These are phyloP conservation scores for Harringtonia lauricola DNA, from an alignment of 2,329 filamentous ascomycete genomes.

Conservation along the genomic window DNA sequence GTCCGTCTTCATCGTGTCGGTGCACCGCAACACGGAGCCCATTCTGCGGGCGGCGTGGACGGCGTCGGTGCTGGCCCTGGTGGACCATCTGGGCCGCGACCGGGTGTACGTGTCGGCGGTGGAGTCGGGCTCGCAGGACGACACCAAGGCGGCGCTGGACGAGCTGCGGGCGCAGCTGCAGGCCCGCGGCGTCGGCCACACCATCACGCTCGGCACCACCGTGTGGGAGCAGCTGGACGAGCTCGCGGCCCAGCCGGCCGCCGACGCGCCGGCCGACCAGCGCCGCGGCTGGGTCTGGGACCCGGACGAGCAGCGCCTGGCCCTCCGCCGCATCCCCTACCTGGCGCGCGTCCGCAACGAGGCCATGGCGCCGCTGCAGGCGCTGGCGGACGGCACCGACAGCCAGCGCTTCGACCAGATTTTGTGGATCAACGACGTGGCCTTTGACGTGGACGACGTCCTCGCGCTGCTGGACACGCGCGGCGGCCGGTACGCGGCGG, in stretches of 20 bases:
- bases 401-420: conserved; percentile 44
- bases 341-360: conserved; percentile 53
- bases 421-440: conserved; percentile 50
- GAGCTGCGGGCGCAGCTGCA: conserved; percentile 40
- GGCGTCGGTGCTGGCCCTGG: conserved; percentile 42
- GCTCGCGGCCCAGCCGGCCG: conserved; percentile 26
- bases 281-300: conserved; percentile 51
- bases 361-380: conserved; percentile 45
- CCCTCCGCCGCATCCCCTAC: conserved; percentile 57
- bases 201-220: conserved; percentile 44
- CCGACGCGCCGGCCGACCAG: conserved; percentile 18
- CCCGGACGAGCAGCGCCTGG: conserved; percentile 36
- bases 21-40: conserved; percentile 55
- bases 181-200: conserved; percentile 35
- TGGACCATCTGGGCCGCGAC: conserved; percentile 42
- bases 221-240: conserved; percentile 45
- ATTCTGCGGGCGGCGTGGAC: conserved; percentile 52
- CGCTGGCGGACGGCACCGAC: conserved; percentile 24
- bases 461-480: conserved; percentile 42
- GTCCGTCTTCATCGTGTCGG: conserved; percentile 52
- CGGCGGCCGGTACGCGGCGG: conserved; percentile 44
- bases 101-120: conserved; percentile 57
- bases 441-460: conserved; percentile 45
- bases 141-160: conserved; percentile 48
- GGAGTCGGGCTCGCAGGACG: conserved; percentile 58